Evolutionary conservation across 1,139 yeast genomes (phyloP).

Genomic region (Debaryomyces sp.): DNA sequence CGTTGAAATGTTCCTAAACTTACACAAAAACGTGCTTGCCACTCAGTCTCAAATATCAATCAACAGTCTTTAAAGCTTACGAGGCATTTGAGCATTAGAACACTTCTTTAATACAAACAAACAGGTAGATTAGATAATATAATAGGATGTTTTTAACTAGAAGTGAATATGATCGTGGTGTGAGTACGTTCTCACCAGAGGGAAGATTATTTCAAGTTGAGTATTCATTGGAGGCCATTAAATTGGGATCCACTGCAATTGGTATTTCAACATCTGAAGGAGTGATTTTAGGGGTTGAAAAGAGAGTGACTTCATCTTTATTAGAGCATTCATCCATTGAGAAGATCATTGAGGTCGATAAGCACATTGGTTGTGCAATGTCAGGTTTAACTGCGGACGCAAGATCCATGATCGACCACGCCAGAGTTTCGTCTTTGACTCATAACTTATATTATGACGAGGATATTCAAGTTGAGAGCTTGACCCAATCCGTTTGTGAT

Average conservation of each 20-base stretch:
- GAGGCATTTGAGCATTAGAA: not conserved
- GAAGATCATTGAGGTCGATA: constrained; percentile 92
- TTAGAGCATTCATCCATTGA: constrained; percentile 93
- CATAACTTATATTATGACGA: constrained; percentile 93
- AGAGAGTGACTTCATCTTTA: constrained; percentile 90
- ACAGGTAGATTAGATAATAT: not conserved
- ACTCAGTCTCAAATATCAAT: constrained; percentile 49
- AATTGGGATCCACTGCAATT: constrained; percentile 95
- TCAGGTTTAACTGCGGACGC: constrained; percentile 99
- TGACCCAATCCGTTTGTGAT: constrained; percentile 96
- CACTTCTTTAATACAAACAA: not conserved
- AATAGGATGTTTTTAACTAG: constrained; percentile 86
- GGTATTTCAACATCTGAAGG: constrained; percentile 98
- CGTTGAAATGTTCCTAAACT: not conserved
- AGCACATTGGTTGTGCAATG: constrained; percentile 98
- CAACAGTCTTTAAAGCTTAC: constrained; percentile 25
- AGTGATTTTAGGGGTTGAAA: constrained; percentile 94
- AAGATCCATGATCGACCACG: constrained; percentile 97
- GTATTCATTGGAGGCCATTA: constrained; percentile 96
- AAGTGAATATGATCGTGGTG: constrained; percentile 99
- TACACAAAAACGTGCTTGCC: constrained; percentile 9
- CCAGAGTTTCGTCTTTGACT: constrained; percentile 87
- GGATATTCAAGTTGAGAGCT: constrained; percentile 86
- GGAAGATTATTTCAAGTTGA: constrained; percentile 98
- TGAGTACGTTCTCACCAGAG: constrained; percentile 97